A percentile compares a stretch with the other conserved stretches of the same genome.
Conservation (phyloP, 495 filamentous ascomycete genomes). For the Aspergillus sclerotiicarbonarius region DNA sequence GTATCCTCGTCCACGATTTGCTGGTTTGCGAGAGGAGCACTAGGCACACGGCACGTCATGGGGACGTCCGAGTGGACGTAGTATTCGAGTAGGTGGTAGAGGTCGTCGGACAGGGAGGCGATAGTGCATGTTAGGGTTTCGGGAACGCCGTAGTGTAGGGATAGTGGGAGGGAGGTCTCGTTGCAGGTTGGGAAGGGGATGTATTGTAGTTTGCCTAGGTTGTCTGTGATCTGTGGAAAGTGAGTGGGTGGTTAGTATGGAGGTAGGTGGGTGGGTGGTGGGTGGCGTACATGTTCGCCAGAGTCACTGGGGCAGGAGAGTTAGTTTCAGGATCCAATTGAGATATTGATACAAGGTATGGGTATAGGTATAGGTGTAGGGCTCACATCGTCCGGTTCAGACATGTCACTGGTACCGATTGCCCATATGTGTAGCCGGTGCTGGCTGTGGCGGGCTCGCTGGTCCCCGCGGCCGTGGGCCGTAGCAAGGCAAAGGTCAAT, state of each 20-base stretch:
- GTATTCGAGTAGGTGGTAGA: conserved; percentile 98
- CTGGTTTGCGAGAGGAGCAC: conserved; percentile 39
- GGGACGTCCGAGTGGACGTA: conserved; percentile 97
- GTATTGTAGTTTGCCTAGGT: conserved; percentile 82
- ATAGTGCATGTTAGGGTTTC: conserved; percentile 91
- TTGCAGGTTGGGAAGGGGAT: conserved; percentile 90
- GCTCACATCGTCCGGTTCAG: conserved; percentile 66
- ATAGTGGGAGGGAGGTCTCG: conserved; percentile 78
- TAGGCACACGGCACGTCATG: conserved; percentile 86
- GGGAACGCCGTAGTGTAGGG: conserved; percentile 76
- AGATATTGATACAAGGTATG: background rate
- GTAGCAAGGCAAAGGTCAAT: conserved; percentile 22
- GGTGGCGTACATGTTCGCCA: conserved; percentile 59
- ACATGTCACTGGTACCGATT: conserved; percentile 63
- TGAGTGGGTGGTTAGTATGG: conserved; percentile 17
- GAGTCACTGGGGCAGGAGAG: conserved; percentile 45
- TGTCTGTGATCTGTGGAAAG: conserved; percentile 67
- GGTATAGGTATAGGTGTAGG: conserved; percentile 1
- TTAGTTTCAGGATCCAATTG: background rate
- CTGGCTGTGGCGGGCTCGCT: conserved; percentile 38
- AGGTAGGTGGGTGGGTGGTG: background rate
- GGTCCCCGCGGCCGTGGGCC: conserved; percentile 28
- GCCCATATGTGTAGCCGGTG: conserved; percentile 49
- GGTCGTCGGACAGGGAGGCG: conserved; percentile 73
- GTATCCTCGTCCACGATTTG: conserved; percentile 35